Percentiles rank a stretch among this genome's conserved stretches.
These are phyloP conservation scores for Sideroxylon spinosum DNA, from an alignment of 179 eudicot genomes.

Conservation along the genomic window DNA sequence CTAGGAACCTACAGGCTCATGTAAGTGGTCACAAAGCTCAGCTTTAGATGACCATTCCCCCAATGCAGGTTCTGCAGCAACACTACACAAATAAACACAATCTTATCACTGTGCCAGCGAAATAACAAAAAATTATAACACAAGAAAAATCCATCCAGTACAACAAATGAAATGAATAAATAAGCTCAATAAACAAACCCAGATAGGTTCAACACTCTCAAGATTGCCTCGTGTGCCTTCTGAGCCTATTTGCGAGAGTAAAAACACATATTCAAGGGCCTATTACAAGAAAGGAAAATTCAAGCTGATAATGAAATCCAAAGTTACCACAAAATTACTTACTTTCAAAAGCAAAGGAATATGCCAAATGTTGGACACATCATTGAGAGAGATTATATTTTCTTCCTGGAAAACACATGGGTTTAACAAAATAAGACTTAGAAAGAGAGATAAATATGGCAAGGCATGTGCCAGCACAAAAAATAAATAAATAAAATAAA, in stretches of 20 bases:
- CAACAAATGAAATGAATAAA: slow-evolving; percentile 5
- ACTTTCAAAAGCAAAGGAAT: slow-evolving; percentile 87
- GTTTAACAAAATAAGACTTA: neutral
- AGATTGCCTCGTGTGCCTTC: slow-evolving; percentile 88
- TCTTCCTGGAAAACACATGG: slow-evolving; percentile 40
- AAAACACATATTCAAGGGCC: neutral
- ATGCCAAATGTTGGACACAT: slow-evolving; percentile 97
- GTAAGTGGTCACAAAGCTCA: slow-evolving; percentile 55
- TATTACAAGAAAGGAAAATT: slow-evolving; percentile 5
- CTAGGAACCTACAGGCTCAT: slow-evolving; percentile 54
- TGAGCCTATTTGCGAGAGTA: slow-evolving; percentile 53
- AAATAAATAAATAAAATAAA: neutral
- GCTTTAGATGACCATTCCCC: slow-evolving; percentile 86
- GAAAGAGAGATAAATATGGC: neutral
- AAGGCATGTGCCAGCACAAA: neutral
- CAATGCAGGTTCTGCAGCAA: slow-evolving; percentile 52
- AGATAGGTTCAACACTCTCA: slow-evolving; percentile 70
- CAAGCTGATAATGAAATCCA: neutral
- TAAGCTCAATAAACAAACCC: slow-evolving; percentile 48
- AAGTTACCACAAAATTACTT: slow-evolving; percentile 23
- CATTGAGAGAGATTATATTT: slow-evolving; percentile 72
- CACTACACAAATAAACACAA: slow-evolving; percentile 32
- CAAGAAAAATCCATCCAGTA: neutral
- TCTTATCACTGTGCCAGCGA: neutral
- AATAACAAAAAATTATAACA: neutral